Evolutionary conservation across 257 asterid genomes (phyloP).

Genomic region (Solanum sejunctum): DNA sequence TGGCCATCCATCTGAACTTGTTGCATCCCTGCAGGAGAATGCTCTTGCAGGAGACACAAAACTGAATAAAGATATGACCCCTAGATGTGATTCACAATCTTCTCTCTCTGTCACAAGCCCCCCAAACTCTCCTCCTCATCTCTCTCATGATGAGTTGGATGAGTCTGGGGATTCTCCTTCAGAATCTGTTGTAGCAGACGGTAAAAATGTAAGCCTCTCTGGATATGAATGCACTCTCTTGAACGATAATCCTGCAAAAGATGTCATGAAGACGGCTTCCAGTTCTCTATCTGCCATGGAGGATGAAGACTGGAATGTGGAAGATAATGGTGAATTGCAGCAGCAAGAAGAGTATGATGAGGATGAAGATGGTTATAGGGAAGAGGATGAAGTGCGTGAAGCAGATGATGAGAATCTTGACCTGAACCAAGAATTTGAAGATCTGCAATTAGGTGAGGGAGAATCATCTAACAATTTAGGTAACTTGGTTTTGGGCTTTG

Average conservation of each 20-base stretch:
- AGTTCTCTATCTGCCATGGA: conserved; percentile 51
- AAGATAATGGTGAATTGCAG: conserved; percentile 46
- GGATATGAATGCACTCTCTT: conserved; percentile 26
- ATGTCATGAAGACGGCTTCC: conserved; percentile 13
- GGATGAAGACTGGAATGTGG: conserved; percentile 85
- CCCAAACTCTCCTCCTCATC: conserved; percentile 88
- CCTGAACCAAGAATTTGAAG: conserved; percentile 50
- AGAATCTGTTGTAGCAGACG: conserved; percentile 33
- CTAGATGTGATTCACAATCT: conserved; percentile 87
- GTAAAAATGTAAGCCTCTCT: conserved; percentile 18
- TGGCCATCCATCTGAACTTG: conserved; percentile 35
- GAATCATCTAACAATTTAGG: conserved; percentile 39
- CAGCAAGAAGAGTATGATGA: conserved; percentile 89
- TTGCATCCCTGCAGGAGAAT: conserved; percentile 31
- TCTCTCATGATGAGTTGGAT: conserved; percentile 91
- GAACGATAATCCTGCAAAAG: conserved; percentile 36
- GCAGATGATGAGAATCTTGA: conserved; percentile 54
- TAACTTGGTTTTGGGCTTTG: conserved; percentile 79
- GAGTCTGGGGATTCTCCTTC: conserved; percentile 64
- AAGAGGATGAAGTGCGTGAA: conserved; percentile 80
- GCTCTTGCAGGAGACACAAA: conserved; percentile 31
- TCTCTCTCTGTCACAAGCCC: conserved; percentile 96
- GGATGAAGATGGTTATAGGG: conserved; percentile 84
- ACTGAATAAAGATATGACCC: conserved; percentile 16
- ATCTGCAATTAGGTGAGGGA: conserved; percentile 44